Conservation (phyloP, 2,329 filamentous ascomycete genomes). For the Mycocentrospora acerina region DNA sequence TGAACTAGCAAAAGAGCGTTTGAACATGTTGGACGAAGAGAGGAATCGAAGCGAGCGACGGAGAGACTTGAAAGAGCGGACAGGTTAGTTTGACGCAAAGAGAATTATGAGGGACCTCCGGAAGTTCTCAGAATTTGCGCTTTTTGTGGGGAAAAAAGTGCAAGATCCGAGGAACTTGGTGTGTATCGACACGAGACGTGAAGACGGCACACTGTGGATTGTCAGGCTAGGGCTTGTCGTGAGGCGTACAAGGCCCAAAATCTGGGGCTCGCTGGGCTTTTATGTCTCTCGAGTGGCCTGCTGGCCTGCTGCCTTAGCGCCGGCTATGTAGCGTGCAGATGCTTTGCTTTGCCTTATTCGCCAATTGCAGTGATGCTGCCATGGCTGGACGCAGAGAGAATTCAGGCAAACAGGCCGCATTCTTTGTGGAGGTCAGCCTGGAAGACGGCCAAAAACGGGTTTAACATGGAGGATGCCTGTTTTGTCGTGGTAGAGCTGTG, state of each 20-base stretch:
- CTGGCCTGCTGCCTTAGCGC: constrained; percentile 26
- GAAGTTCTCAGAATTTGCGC: constrained; percentile 50
- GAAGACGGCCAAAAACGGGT: constrained; percentile 10
- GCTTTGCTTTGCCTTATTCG: constrained; percentile 23
- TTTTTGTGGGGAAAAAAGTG: constrained; percentile 39
- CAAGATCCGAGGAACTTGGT: constrained; percentile 42
- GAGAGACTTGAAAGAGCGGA: constrained; percentile 52
- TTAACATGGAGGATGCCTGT: constrained; percentile 16
- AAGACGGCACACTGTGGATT: constrained; percentile 42
- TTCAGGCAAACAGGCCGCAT: constrained; percentile 26
- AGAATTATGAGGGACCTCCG: constrained; percentile 54
- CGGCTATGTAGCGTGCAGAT: constrained; percentile 30
- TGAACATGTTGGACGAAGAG: constrained; percentile 73
- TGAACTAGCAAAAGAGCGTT: constrained; percentile 77
- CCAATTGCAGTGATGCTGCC: constrained; percentile 22
- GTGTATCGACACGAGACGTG: constrained; percentile 38
- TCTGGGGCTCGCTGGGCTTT: constrained; percentile 36
- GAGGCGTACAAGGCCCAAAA: constrained; percentile 35
- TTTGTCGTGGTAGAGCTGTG: neutral
- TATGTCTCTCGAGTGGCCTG: constrained; percentile 31
- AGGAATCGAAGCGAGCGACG: constrained; percentile 42
- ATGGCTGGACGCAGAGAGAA: constrained; percentile 12
- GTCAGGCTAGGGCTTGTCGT: constrained; percentile 44
- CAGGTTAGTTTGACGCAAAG: constrained; percentile 53
- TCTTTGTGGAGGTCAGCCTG: constrained; percentile 19